Evolutionary conservation across 495 filamentous ascomycete species (phyloP).

Genomic region (Durotheca rogersii): DNA sequence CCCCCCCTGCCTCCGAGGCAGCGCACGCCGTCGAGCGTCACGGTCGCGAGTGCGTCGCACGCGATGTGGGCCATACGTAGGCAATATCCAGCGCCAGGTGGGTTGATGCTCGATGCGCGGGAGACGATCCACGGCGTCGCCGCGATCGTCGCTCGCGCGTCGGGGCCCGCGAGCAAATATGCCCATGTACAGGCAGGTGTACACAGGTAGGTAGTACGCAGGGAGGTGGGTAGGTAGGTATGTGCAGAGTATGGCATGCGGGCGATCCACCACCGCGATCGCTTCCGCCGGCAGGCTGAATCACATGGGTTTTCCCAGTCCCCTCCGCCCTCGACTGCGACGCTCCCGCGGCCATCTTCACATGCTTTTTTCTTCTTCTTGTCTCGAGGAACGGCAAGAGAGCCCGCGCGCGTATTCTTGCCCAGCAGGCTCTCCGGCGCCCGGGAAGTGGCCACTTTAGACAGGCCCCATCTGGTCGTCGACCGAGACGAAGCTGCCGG

Average conservation of each 20-base stretch:
- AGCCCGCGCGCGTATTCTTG: no score
- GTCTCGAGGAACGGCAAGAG: no score
- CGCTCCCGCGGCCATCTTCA: conserved; percentile 19
- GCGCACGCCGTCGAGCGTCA: conserved; percentile 10
- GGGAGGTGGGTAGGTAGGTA: no score
- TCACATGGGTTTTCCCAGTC: conserved; percentile 14
- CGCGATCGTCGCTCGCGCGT: conserved; percentile 14
- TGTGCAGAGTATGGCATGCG: conserved; percentile 2
- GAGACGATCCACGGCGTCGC: conserved; percentile 31
- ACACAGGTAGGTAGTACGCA: no score
- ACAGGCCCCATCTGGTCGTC: conserved; percentile 4
- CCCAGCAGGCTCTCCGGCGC: conserved; percentile 3
- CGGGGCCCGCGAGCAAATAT: conserved; percentile 13
- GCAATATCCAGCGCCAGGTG: conserved; percentile 10
- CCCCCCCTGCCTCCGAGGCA: conserved; percentile 9
- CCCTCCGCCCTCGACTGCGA: conserved; percentile 12
- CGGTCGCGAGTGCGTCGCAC: conserved; percentile 10
- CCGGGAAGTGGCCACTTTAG: conserved; percentile 19
- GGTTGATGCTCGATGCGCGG: conserved; percentile 23
- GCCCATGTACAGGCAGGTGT: conserved; percentile 1
- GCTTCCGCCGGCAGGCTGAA: conserved; percentile 18
- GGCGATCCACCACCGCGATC: conserved; percentile 7
- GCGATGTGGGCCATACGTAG: conserved; percentile 13
- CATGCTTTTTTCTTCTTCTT: no score
- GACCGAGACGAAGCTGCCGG: conserved; percentile 3